Percentiles rank a stretch among this genome's conserved stretches.
phyloP scores from a whole-genome alignment of 371 early-diverging fungal genomes.

The Mortierella sp. region DNA sequence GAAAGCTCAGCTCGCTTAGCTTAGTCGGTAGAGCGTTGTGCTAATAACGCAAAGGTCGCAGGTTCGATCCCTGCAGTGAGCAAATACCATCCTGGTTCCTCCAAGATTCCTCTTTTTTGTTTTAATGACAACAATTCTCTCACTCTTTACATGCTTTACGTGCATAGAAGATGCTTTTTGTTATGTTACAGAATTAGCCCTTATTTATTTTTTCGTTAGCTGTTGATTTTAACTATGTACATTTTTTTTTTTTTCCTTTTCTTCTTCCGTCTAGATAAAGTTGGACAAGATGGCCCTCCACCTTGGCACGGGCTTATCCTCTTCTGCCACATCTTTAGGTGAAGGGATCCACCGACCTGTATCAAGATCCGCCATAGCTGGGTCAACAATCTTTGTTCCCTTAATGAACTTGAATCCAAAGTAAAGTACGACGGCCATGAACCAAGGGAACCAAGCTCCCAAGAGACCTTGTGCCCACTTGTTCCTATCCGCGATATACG shows the following conservation, averaged over 20 bases:
- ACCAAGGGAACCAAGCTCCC: slow-evolving; percentile 67
- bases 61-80: too few relatives aligned
- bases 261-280: slow-evolving; percentile 10
- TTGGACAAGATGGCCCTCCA: slow-evolving; percentile 31
- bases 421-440: slow-evolving; percentile 60
- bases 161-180: too few relatives aligned
- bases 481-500: slow-evolving; percentile 30
- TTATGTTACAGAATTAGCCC: background rate
- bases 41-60: too few relatives aligned
- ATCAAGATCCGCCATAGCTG: slow-evolving; percentile 69
- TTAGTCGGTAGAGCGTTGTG: too few relatives aligned
- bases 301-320: slow-evolving; percentile 11
- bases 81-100: too few relatives aligned
- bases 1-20: too few relatives aligned
- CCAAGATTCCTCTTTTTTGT: too few relatives aligned
- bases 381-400: slow-evolving; percentile 63
- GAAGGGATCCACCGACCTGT: slow-evolving; percentile 42
- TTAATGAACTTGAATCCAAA: slow-evolving; percentile 64
- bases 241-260: too few relatives aligned
- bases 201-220: background rate
- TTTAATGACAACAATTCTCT: too few relatives aligned
- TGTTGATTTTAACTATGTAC: too few relatives aligned
- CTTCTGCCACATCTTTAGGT: slow-evolving; percentile 7
- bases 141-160: too few relatives aligned
- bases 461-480: slow-evolving; percentile 46